Evolutionary conservation across 106 monocot genomes (phyloP).

Genomic region (Gastrodia elata): DNA sequence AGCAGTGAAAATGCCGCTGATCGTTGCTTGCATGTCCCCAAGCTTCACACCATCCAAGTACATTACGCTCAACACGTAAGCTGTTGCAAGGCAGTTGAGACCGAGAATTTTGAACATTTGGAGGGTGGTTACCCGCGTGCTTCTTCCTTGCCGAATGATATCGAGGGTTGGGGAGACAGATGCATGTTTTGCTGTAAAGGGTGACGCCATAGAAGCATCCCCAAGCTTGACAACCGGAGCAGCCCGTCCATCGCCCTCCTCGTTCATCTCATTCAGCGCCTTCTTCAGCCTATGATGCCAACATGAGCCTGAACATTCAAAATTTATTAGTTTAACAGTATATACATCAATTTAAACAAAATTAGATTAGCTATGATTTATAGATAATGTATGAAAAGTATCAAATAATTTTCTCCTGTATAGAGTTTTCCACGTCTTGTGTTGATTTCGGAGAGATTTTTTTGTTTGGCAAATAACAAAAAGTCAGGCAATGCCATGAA

Average conservation of each 20-base stretch:
- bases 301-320: no score
- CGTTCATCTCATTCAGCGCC: slow-evolving; percentile 89
- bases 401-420: no score
- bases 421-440: no score
- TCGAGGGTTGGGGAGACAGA: slow-evolving; percentile 86
- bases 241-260: slow-evolving; percentile 70
- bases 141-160: slow-evolving; percentile 92
- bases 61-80: slow-evolving; percentile 97
- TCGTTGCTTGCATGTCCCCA: slow-evolving; percentile 91
- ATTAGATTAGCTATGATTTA: no score
- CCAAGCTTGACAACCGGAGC: slow-evolving; percentile 87
- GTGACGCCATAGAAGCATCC: slow-evolving; percentile 99
- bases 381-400: no score
- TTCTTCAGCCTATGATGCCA: slow-evolving; percentile 61
- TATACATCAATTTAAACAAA: no score
- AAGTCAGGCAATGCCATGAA: no score
- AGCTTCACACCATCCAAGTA: slow-evolving; percentile 97
- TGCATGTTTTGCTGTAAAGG: slow-evolving; percentile 99
- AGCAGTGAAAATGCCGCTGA: slow-evolving; percentile 92
- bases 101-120: slow-evolving; percentile 99
- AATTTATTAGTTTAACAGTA: no score
- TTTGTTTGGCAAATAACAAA: no score
- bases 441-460: no score
- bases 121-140: slow-evolving; percentile 94
- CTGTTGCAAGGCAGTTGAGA: slow-evolving; percentile 97